Base-by-base conservation (phyloP, 441 rosid genomes). In the Brassica balearica region DNA sequence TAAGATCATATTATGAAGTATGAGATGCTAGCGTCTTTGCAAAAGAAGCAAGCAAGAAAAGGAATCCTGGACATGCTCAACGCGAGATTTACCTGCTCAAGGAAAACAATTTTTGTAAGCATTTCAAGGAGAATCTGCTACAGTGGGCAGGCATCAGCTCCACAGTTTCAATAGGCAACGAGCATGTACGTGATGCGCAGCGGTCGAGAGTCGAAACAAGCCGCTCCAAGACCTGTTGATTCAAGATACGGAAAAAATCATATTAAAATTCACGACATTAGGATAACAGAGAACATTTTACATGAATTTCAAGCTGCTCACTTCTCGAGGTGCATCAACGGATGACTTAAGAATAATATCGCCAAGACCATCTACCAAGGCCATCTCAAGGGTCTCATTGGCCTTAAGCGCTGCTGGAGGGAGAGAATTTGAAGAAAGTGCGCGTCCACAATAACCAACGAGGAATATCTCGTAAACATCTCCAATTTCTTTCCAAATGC, bases 171-270 rank as follows among this genome's bases (percentile, higher is more conserved):
- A 94, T 43, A 55, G 99, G 99, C 81, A 96, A 84, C 70, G 97
- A 89, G 91, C 96, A 90, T 51, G 98, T 96, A 36, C 99, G 98
- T 68, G 98, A 94, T 71, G 98, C 98, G 84, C 99, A 96, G n/a
- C 93, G 96, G 73, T 96, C 99, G 81, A 96, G 76, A 73, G 98
- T 94, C 58, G 91, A 90, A 78, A 96, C 82, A 69, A 96, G 86
- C 69, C 98, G 89, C 78, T 83, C 90, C 83, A 96, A 82, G 83
- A 94, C 87, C 99, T 94, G 85, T 34, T 68, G 78, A 78, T 80
- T 6, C 46, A 72, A 71, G 36, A 65, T 71, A 34, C 8, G 10
- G 60, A 51, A 64, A 27, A 38, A 59, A 14, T 8, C 53, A 14
- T 19, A 43, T 10, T 8, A 27, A 23, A 15, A 66, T 14, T 14